A percentile compares a stretch with the other conserved stretches of the same genome.
Conservation (phyloP, 768 basidiomycete genomes). For the Holtermannia corniformis region DNA sequence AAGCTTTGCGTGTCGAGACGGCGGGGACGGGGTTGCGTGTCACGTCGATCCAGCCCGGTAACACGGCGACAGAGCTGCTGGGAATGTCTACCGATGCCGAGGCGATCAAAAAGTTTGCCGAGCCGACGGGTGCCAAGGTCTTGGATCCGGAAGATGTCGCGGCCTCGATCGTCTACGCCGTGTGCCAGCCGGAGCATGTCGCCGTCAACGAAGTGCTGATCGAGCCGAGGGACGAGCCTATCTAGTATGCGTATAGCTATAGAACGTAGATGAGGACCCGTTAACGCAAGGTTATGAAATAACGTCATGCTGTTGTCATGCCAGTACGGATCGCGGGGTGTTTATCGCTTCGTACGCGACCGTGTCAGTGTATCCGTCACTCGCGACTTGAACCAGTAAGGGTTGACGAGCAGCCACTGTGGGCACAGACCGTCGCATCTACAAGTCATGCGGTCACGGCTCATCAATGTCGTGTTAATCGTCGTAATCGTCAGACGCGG, state of each 20-base stretch:
- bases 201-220: conserved; percentile 13
- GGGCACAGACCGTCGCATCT: no score
- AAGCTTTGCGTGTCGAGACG: conserved; percentile 11
- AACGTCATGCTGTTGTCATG: no score
- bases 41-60: conserved; percentile 13
- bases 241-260: conserved; percentile 1
- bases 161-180: conserved; percentile 9
- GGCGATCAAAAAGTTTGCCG: conserved; percentile 9
- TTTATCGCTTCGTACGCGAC: no score
- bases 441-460: no score
- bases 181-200: conserved; percentile 10
- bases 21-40: conserved; percentile 9
- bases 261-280: no score
- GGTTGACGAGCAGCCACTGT: no score
- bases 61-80: conserved; percentile 11
- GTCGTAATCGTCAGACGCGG: no score
- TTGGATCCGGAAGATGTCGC: conserved; percentile 13
- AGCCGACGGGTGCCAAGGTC: conserved; percentile 9
- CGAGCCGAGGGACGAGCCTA: conserved; percentile 13
- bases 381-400: no score
- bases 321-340: no score
- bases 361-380: no score
- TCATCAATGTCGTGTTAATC: no score
- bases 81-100: conserved; percentile 13
- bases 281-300: no score